A percentile compares a stretch with the other conserved stretches of the same genome.
These are phyloP conservation scores for Vigna radiata DNA, from an alignment of 306 rosid species.

Conservation along the genomic window DNA sequence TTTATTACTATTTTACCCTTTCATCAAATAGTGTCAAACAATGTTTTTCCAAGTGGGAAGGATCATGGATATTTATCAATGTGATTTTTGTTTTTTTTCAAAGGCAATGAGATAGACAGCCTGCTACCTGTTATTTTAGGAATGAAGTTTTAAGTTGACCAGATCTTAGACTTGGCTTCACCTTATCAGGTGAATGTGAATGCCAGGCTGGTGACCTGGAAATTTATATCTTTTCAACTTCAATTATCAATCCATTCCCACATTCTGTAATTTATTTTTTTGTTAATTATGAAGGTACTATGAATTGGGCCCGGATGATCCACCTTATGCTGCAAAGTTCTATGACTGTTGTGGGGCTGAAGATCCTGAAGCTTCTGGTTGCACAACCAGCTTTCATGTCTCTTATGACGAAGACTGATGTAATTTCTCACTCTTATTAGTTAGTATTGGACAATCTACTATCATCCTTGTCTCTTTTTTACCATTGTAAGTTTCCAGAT, in stretches of 20 bases:
- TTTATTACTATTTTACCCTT: too few relatives aligned
- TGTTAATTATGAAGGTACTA: constrained; percentile 65
- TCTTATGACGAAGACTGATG: constrained; percentile 76
- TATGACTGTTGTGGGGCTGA: constrained; percentile 97
- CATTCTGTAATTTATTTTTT: constrained; percentile 26
- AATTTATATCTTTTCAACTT: background rate
- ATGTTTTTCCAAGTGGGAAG: too few relatives aligned
- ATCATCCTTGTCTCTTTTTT: constrained; percentile 26
- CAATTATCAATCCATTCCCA: constrained; percentile 19
- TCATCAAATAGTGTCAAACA: too few relatives aligned
- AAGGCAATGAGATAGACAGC: background rate
- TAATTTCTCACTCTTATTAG: constrained; percentile 23
- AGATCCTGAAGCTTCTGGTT: constrained; percentile 77
- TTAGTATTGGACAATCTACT: constrained; percentile 4
- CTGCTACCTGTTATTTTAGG: background rate
- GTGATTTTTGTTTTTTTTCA: background rate
- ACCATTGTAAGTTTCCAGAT: constrained; percentile 33
- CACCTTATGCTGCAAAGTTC: constrained; percentile 88
- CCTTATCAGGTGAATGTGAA: background rate
- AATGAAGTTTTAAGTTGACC: constrained; percentile 28
- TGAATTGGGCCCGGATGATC: constrained; percentile 80
- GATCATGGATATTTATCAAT: background rate
- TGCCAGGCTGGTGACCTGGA: background rate
- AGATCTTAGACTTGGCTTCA: constrained; percentile 10
- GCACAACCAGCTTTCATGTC: constrained; percentile 78